Conservation (phyloP, 352 stramenopile species). For the Peronosclerospora sorghi region DNA sequence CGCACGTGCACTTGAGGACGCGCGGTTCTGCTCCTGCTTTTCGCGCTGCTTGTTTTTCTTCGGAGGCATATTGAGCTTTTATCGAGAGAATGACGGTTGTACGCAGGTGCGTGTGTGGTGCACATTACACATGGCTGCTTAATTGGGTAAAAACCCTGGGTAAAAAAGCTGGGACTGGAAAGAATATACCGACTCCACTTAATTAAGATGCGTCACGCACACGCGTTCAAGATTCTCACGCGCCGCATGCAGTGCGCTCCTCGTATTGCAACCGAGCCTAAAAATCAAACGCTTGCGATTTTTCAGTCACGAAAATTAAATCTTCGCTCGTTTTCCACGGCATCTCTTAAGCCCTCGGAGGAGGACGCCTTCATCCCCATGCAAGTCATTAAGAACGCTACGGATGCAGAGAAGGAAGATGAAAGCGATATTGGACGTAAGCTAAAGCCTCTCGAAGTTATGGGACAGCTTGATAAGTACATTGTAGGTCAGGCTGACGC, state of each 20-base stretch:
- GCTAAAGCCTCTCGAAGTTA: conserved; percentile 89
- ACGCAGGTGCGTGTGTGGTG: conserved; percentile 1
- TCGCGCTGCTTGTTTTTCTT: conserved; percentile 86
- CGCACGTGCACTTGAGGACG: conserved; percentile 69
- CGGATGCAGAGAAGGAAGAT: conserved; percentile 11
- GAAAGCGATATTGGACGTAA: conserved; percentile 65
- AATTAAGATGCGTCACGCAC: conserved; percentile 37
- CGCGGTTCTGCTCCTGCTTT: conserved; percentile 71
- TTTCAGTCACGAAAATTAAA: conserved; percentile 3
- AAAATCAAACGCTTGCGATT: conserved; percentile 4
- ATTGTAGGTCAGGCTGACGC: conserved; percentile 96
- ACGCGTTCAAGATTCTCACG: conserved; percentile 33
- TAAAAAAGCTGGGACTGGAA: no score
- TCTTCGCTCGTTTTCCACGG: conserved; percentile 24
- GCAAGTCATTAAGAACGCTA: conserved; percentile 21
- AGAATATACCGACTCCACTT: no score
- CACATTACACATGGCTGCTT: conserved; percentile 1
- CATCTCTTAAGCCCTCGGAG: conserved; percentile 18
- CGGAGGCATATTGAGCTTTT: conserved; percentile 16
- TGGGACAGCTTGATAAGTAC: conserved; percentile 93
- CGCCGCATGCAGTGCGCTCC: conserved; percentile 3
- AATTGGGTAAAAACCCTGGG: no score
- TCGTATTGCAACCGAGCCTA: neutral
- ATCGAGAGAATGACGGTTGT: no score
- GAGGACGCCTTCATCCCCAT: conserved; percentile 19